A percentile compares a stretch with the other conserved stretches of the same genome.
phyloP scores from a whole-genome alignment of 768 basidiomycete genomes.

The Hypholoma sublateritium region DNA sequence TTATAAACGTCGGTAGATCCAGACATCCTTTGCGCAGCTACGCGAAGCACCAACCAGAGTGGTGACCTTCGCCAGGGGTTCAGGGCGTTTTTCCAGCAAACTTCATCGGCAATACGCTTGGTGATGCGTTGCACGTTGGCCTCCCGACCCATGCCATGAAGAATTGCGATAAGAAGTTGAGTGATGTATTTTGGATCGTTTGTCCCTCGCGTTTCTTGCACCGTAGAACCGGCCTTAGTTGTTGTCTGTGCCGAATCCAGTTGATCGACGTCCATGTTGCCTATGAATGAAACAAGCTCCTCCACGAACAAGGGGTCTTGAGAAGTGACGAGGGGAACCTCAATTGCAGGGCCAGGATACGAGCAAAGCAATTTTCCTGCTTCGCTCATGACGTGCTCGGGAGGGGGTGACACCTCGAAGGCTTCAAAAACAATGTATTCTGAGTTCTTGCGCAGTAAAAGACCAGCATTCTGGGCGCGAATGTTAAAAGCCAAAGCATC shows the following conservation, averaged over 20 bases:
- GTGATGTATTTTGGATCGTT: slow-evolving; percentile 48
- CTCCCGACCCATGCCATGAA: slow-evolving; percentile 36
- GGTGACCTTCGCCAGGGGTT: slow-evolving; percentile 51
- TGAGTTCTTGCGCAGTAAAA: slow-evolving; percentile 35
- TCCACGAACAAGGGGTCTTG: slow-evolving; percentile 27
- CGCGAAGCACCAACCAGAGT: slow-evolving; percentile 49
- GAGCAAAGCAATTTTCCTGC: slow-evolving; percentile 44
- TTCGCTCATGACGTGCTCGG: slow-evolving; percentile 32
- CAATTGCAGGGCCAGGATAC: slow-evolving; percentile 47
- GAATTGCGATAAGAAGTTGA: slow-evolving; percentile 46
- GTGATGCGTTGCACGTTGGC: slow-evolving; percentile 25
- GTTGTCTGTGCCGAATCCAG: slow-evolving; percentile 33
- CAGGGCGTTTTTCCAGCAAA: slow-evolving; percentile 36
- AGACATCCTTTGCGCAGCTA: slow-evolving; percentile 41
- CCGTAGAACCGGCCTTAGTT: slow-evolving; percentile 34
- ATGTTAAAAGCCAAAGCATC: slow-evolving; percentile 39
- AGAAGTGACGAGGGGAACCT: slow-evolving; percentile 28
- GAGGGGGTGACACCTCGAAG: slow-evolving; percentile 44
- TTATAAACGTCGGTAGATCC: slow-evolving; percentile 38
- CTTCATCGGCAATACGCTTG: slow-evolving; percentile 2
- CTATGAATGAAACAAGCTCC: slow-evolving; percentile 39
- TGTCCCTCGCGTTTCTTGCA: slow-evolving; percentile 40
- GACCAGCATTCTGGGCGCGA: slow-evolving; percentile 46
- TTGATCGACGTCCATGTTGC: slow-evolving; percentile 32
- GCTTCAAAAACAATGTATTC: slow-evolving; percentile 36